Conservation (phyloP, 768 basidiomycete species). For the Mycena galopus region DNA sequence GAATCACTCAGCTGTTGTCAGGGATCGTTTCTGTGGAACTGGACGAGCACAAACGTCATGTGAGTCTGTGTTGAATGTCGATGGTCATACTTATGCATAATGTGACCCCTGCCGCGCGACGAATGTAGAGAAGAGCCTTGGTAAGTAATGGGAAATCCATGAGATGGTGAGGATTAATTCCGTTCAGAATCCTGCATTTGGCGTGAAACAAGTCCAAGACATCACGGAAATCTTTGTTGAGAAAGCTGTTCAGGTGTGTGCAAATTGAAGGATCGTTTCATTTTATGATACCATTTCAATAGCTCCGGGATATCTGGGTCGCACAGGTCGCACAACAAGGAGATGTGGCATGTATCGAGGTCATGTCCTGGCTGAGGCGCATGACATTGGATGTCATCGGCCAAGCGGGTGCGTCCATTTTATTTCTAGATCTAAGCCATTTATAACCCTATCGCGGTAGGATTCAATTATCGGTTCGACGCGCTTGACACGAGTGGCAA, state of each 20-base stretch:
- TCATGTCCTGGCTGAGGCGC: slow-evolving; percentile 49
- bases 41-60: slow-evolving; percentile 17
- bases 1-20: neutral
- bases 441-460: slow-evolving; percentile 42
- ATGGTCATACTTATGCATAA: neutral
- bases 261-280: neutral
- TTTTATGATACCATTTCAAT: neutral
- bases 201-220: neutral
- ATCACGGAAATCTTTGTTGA: neutral
- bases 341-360: slow-evolving; percentile 44
- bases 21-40: neutral
- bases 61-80: neutral
- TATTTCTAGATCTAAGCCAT: neutral
- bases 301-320: slow-evolving; percentile 52
- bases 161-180: neutral
- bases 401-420: slow-evolving; percentile 47
- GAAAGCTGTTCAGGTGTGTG: slow-evolving; percentile 39
- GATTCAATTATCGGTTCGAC: slow-evolving; percentile 55
- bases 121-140: neutral
- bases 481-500: slow-evolving; percentile 42
- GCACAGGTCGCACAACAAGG: slow-evolving; percentile 36
- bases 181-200: neutral
- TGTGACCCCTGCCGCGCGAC: neutral
- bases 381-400: slow-evolving; percentile 57
- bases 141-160: neutral